phyloP scores from a whole-genome alignment of 2,329 filamentous ascomycete genomes.

The Didymella pomorum region DNA sequence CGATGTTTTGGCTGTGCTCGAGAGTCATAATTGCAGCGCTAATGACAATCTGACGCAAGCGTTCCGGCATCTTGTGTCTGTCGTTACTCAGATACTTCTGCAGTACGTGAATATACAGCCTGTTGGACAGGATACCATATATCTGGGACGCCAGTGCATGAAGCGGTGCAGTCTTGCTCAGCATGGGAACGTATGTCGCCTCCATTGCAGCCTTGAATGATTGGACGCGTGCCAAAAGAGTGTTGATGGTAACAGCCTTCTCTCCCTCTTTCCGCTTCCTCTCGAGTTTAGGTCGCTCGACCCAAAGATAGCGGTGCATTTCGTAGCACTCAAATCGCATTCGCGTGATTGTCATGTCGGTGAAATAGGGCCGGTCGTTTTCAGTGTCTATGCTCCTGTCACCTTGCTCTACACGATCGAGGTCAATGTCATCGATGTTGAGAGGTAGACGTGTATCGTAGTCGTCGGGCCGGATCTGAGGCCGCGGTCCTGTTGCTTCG shows the following conservation, averaged over 20 bases:
- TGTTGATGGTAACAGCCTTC: conserved; percentile 57
- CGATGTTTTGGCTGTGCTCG: conserved; percentile 64
- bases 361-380: conserved; percentile 65
- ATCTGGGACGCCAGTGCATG: conserved; percentile 71
- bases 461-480: conserved; percentile 75
- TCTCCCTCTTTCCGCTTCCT: conserved; percentile 42
- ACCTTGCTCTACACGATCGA: conserved; percentile 52
- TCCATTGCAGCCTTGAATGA: conserved; percentile 71
- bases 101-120: conserved; percentile 71
- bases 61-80: conserved; percentile 63
- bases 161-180: conserved; percentile 68
- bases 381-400: conserved; percentile 49
- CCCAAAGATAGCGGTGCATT: conserved; percentile 74
- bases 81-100: conserved; percentile 69
- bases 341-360: conserved; percentile 70
- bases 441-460: conserved; percentile 77
- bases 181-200: conserved; percentile 69
- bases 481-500: conserved; percentile 75
- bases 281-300: conserved; percentile 72
- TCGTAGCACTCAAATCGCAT: conserved; percentile 78
- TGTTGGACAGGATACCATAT: conserved; percentile 69
- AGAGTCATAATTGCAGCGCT: conserved; percentile 64
- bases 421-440: conserved; percentile 72
- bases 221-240: conserved; percentile 72
- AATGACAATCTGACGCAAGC: conserved; percentile 70